Base-by-base conservation (phyloP, 176 grass and related monocot species). In the Musa schizocarpa region DNA sequence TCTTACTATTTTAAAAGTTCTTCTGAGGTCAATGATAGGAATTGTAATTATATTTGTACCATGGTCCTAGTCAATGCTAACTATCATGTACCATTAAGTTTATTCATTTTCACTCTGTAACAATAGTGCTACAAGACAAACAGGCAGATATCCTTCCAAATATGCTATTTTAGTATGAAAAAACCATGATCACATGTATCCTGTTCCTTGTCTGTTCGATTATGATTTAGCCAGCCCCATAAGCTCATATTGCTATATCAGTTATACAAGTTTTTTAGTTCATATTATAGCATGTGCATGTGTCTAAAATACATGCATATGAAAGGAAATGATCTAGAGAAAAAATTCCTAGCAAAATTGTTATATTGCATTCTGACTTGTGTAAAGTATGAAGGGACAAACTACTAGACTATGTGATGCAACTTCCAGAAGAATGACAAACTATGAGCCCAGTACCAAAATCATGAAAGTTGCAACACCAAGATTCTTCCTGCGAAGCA, bases 391-490 rank as follows among this genome's bases (percentile, higher is more conserved):
- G 34, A 43, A 43, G 34, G 34, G 34, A 43, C 34, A 43, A 43
- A 6, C 4, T 43, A 43, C 34, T 43, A 43, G 34, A 43, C 34
- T 6, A 43, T 43, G 34, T 43, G 34, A 43, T 43, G 34, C 3
- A 43, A 43, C 34, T 43, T 43, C 34, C 34, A 43, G 34, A 67
- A 29, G 23, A 11, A 67, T 29, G 8, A 34, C 20, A 67, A 13
- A 25, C 2, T 3, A 14, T 23, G 64, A 67, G 48, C 49, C 23
- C 2, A 51, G 74, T 87, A 99, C 95, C 90, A 99, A 52, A 77
- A 99, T 99, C 88, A 99, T 86, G 88, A 90, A 94, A 84, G 90
- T 99, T 58, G 81, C 95, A 76, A 85, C 84, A 26, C 87, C 86
- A 69, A 85, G 88, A 69, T 99, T 99, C 75, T 83, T 94, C 88